Evolutionary conservation across 1,284 basidiomycete genomes (phyloP), one percentile per base, ranked within the genome.

Genomic region (Apiotrichum porosum): DNA sequence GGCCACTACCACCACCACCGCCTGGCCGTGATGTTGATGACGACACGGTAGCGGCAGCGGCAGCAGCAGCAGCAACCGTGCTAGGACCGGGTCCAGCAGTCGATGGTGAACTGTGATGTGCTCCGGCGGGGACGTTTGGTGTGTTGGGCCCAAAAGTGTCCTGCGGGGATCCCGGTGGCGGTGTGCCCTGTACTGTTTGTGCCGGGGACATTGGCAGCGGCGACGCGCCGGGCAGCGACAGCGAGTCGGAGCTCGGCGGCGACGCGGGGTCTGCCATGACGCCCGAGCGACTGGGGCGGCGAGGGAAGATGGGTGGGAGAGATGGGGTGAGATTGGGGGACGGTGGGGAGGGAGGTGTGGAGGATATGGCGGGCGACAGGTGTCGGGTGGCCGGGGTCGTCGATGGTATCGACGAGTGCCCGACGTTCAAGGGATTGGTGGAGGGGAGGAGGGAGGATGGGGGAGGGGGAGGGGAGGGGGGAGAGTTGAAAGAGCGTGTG

Each of bases 121-220:
- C 42, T 40, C 13, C 32, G 36, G 22, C n/a, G n/a, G n/a, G n/a
- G n/a, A n/a, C n/a, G n/a, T n/a, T n/a, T n/a, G 49, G 49, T 4
- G 46, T 52, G 24, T 49, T 43, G 4, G 40, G 36, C 12, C 47
- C 52, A 34, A 54, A 54, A 5, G 52, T 53, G 37, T 53, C 44
- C 23, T 53, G 44, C 33, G 51, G 51, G 5, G 51, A 53, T 5
- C 37, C 43, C 5, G 44, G 46, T 10, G 38, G 24, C 18, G 51
- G 51, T 4, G 51, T 49, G 8, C 37, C 43, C 5, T 39, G 46
- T 10, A 33, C 21, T 13, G 44, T 40, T n/a, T n/a, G n/a, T n/a
- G n/a, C n/a, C n/a, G n/a, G n/a, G n/a, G n/a, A n/a, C n/a, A n/a
- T n/a, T 17, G 21, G 33, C 24, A 23, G 38, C 12, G 44, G 37